phyloP scores from a whole-genome alignment of 148 eudicot genomes.

The Amaranthus cruentus region DNA sequence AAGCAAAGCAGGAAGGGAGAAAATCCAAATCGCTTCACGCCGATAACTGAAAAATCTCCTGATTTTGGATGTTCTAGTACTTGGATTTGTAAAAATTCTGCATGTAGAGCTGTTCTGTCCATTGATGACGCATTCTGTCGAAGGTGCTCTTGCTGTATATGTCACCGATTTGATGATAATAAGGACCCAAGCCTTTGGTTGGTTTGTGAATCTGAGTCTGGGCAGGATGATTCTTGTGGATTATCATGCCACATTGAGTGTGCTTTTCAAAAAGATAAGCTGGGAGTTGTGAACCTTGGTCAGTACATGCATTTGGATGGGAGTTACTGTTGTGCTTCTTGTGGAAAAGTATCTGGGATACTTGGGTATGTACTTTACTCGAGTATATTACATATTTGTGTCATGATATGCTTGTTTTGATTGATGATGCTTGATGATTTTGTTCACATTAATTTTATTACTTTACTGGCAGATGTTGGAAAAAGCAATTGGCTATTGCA shows the following conservation, averaged over 20 bases:
- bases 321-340: conserved; percentile 85
- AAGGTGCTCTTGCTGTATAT: conserved; percentile 95
- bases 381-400: neutral
- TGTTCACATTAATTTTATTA: too few relatives aligned
- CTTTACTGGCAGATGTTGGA: conserved; percentile 62
- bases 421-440: neutral
- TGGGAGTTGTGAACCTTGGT: conserved; percentile 78
- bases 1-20: conserved; percentile 50
- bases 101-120: conserved; percentile 67
- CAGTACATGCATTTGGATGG: conserved; percentile 78
- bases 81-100: conserved; percentile 75
- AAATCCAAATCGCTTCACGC: conserved; percentile 38
- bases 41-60: conserved; percentile 18
- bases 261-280: conserved; percentile 56
- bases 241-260: conserved; percentile 90
- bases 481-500: conserved; percentile 76
- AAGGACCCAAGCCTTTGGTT: conserved; percentile 97
- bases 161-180: conserved; percentile 79
- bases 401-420: neutral
- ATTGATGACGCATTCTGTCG: conserved; percentile 62
- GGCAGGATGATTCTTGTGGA: conserved; percentile 57
- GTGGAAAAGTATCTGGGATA: conserved; percentile 85
- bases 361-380: conserved; percentile 58
- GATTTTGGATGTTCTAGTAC: conserved; percentile 39
- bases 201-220: conserved; percentile 66